Evolutionary conservation across 805 yeast genomes (phyloP), one percentile per base, ranked within the genome.

Genomic region (Candida khao-thaluensis): DNA sequence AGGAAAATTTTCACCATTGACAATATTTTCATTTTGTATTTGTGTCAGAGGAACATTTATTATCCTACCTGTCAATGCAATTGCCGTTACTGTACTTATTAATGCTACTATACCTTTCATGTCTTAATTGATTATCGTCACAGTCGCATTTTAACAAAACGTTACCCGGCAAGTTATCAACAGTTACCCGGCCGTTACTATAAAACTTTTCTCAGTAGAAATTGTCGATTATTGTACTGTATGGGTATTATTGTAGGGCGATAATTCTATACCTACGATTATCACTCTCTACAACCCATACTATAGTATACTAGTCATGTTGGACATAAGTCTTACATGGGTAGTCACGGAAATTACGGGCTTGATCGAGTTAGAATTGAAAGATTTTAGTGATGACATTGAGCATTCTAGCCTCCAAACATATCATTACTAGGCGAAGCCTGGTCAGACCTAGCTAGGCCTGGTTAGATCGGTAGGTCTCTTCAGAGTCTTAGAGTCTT

Each of bases 171-270:
- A n/a, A n/a, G n/a, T n/a, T n/a, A n/a, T n/a, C n/a, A n/a, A n/a
- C 9, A 22, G 24, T 25, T 25, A 25, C 28, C 28, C 28, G 33
- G 33, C 28, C 30, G 30, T 32, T 29, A 24, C 7, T 6, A 9
- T 31, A 38, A 42, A 38, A 35, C 17, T 29, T 22, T 29, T 35
- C 31, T 34, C 29, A 18, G 35, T 14, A 10, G 24, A 16, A 30
- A 7, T 11, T 9, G 12, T 37, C 53, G 69, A 42, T 47, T 61
- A 65, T 67, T 67, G 71, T 69, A 66, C 71, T 10, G 74, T 52
- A 66, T 66, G 69, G 58, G 72, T 69, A 69, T 69, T 69, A 69
- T 69, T 69, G 74, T 69, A 68, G 74, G 69, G 74, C 65, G 56
- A 48, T 64, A 52, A 51, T 55, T 58, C 53, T 48, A 48, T 44